Base-by-base conservation (phyloP, 2,329 filamentous ascomycete genomes). In the Coniochaeta prunicola region DNA sequence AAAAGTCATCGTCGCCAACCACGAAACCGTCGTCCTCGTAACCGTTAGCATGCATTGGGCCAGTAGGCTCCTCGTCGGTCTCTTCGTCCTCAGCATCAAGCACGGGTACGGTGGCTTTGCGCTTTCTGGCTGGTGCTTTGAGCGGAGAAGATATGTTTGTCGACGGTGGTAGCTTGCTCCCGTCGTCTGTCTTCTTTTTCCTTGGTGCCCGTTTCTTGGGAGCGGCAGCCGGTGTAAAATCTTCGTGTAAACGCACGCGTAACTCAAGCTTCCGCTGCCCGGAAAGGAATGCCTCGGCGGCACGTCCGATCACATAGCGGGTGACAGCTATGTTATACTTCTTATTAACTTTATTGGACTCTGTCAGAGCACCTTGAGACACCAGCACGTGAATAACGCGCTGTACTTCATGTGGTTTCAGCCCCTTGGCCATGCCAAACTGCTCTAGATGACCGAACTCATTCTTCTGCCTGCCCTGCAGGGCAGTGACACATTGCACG, bases 381-480 rank as follows among this genome's bases (percentile, higher is more conserved):
- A 90, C 76, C 10, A 99, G 78, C 54, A 83, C 81, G 67, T 91
- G 85, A 66, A 97, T 91, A n/a, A 97, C 79, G 40, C 92, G 87
- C 68, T 96, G 89, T 13, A 92, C 81, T 67, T 96, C 90, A 36
- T 87, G 84, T 66, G 88, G 85, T 17, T 34, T 86, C 64, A 96
- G 74, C 17, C 83, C 77, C 62, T 82, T 84, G 15, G 89, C 92
- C 45, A 81, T 80, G 15, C 91, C 91, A 70, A 85, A 86, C 59
- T 86, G 82, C 19, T 82, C 73, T 4, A 76, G 67, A 15, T 80
- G 76, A 42, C 83, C 80, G 45, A 83, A 76, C 59, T 83, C 82
- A 60, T 83, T 84, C 59, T 78, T 82, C 61, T 80, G 83, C 59
- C 81, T 85, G 7, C 92, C 94, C 62, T 88, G 81, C 64, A 97